phyloP scores from a whole-genome alignment of 1,139 yeast species.

The Pichia sp. region DNA sequence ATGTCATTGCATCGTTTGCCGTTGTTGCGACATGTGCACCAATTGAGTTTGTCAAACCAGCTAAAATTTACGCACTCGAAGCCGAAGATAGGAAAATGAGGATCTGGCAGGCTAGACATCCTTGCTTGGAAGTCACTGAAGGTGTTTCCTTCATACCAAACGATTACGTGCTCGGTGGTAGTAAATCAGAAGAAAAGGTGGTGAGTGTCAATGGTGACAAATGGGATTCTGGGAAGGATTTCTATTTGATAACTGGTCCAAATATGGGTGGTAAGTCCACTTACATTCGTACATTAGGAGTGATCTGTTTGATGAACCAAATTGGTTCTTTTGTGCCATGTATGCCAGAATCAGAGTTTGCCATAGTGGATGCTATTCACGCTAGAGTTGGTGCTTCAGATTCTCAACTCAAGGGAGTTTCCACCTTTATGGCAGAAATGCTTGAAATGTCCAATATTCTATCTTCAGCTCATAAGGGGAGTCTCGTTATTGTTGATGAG shows the following conservation, averaged over 20 bases:
- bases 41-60: slow-evolving; percentile 69
- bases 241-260: slow-evolving; percentile 89
- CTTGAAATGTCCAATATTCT: slow-evolving; percentile 89
- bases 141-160: slow-evolving; percentile 83
- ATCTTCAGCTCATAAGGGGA: slow-evolving; percentile 75
- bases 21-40: slow-evolving; percentile 83
- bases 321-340: slow-evolving; percentile 90
- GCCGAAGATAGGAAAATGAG: slow-evolving; percentile 40
- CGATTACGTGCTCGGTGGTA: slow-evolving; percentile 15
- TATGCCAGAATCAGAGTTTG: slow-evolving; percentile 54
- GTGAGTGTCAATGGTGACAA: slow-evolving; percentile 40
- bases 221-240: slow-evolving; percentile 39
- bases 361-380: slow-evolving; percentile 82
- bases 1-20: slow-evolving; percentile 80
- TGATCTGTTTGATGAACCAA: slow-evolving; percentile 83
- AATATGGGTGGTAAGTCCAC: slow-evolving; percentile 99
- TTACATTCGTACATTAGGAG: slow-evolving; percentile 87
- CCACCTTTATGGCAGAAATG: slow-evolving; percentile 98
- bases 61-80: slow-evolving; percentile 42
- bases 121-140: slow-evolving; percentile 88
- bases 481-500: slow-evolving; percentile 89
- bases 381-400: slow-evolving; percentile 99
- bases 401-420: slow-evolving; percentile 91
- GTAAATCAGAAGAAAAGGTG: not conserved
- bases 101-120: slow-evolving; percentile 77